Base-by-base conservation (phyloP, 768 basidiomycete species). In the Xerocomus brunneocitrinus region DNA sequence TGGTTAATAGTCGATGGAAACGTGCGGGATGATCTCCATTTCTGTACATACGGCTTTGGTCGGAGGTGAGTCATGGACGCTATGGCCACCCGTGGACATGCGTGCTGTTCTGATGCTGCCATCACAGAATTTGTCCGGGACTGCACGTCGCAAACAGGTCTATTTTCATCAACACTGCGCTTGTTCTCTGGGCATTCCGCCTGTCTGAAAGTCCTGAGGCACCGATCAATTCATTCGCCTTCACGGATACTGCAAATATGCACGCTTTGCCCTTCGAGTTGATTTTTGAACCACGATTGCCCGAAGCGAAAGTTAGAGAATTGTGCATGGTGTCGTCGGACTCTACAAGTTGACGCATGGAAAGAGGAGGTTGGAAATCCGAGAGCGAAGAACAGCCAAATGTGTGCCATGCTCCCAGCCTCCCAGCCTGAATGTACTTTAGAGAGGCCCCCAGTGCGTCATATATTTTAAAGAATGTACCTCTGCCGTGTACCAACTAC, bases 131-230 rank as follows among this genome's bases (percentile, higher is more conserved):
- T 22, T 61, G 60, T 42, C 60, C 60, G 3, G 60, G 59, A 1
- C 76, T 78, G 54, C 76, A 83, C 61, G 47, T 66, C 13, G 64
- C 67, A 8, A 62, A 73, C 13, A 54, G 64, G 12, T 85, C 85
- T 1, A 62, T 86, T 0, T 84, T 82, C 63, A 70, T 87, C 44
- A 86, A 82, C 58, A 79, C 82, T 0, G 81, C 83, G 0, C 69
- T 84, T 16, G 64, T 81, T 8, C 73, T 84, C 9, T 86, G 84
- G 82, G 78, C 83, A 0, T 87, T 86, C 70, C 73, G 66, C 0
- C 66, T 87, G 30, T 70, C 66, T 4, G 61, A 76, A 30, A 79
- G 83, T 53, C 74, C 78, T 0, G 58, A 64, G 2, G 64, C 70
- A 3, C 81, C 82, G 0, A 84, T 88, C 50, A 80, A 89, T 62